Percentiles rank a stretch among this genome's conserved stretches.
phyloP scores from a whole-genome alignment of 345 rosid genomes.

The Moricandia arvensis region DNA sequence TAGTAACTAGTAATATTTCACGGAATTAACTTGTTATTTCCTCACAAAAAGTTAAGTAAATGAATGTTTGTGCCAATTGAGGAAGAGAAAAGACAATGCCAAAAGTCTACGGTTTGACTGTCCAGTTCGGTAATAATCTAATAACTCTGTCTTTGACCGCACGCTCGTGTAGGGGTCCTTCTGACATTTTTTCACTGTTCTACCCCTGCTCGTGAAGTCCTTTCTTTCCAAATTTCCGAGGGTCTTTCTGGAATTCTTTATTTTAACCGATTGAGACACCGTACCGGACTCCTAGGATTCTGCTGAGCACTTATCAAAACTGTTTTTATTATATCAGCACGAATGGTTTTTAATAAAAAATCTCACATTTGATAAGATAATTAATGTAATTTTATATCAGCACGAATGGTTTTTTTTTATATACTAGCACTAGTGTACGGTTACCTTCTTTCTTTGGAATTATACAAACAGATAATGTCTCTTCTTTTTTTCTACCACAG shows the following conservation, averaged over 20 bases:
- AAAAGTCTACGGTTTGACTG: slow-evolving; percentile 44
- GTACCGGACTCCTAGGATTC: slow-evolving; percentile 34
- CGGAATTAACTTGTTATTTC: background rate
- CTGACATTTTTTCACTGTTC: slow-evolving; percentile 28
- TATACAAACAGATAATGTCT: background rate
- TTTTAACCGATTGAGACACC: slow-evolving; percentile 20
- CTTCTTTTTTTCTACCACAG: background rate
- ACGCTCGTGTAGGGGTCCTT: slow-evolving; percentile 39
- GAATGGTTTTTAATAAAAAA: slow-evolving; percentile 16
- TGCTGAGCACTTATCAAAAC: slow-evolving; percentile 32
- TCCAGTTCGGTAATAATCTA: slow-evolving; percentile 32
- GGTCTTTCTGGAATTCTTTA: background rate
- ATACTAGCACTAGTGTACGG: slow-evolving; percentile 2
- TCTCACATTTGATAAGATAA: slow-evolving; percentile 16
- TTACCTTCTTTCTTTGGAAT: slow-evolving; percentile 2
- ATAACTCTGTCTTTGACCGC: slow-evolving; percentile 44
- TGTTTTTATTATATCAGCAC: slow-evolving; percentile 27
- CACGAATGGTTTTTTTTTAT: slow-evolving; percentile 27
- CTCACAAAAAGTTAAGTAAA: background rate
- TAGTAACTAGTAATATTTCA: no score
- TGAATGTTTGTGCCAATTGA: slow-evolving; percentile 24
- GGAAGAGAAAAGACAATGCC: slow-evolving; percentile 22
- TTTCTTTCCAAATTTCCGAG: background rate
- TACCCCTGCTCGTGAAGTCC: slow-evolving; percentile 31
- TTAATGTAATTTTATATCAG: slow-evolving; percentile 11